Base-by-base conservation (phyloP, 169 alveolate species). In the Plasmodium reichenowi region DNA sequence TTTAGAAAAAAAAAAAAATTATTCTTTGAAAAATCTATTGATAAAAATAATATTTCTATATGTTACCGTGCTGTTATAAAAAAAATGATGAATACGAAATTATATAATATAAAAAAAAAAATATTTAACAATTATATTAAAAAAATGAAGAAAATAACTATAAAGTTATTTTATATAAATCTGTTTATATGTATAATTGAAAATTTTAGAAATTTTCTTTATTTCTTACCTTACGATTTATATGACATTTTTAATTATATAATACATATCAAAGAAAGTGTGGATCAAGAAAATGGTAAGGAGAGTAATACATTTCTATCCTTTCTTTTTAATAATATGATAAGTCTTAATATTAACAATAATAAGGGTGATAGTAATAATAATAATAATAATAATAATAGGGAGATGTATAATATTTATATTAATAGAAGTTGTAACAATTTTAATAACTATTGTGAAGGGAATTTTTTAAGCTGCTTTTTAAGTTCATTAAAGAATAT, bases 61-160 rank as follows among this genome's bases (percentile, higher is more conserved):
- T 48, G 62, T 32, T 86, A 86, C 24, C 58, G 54, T 60, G 92
- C 75, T 29, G 76, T 71, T 13, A 72, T 86, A 43, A 86, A 66
- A n/a, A 45, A 72, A 64, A 71, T 86, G 76, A 86, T 86, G 92
- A 86, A 72, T 22, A 45, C 72, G 43, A 72, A 86, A 86, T 63
- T 71, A 56, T 86, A 86, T 54, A 71, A 86, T 29, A 15, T 62
- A 24, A 60, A 87, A 72, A 43, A 60, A 29, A 59, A 38, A 13
- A 50, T 56, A 29, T 86, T 86, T 86, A 86, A 72, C 17, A 86
- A 86, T 66, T 86, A 86, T 72, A 66, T 86, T 13, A 86, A 86
- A 43, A 86, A 71, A 60, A 47, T 86, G 58, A 86, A 86, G 72
- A 70, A 86, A 72, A 10, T 59, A 32, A 71, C 78, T 24, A 86